phyloP scores from a whole-genome alignment of 352 stramenopile genomes.

The Pilasporangium apinafurcum region DNA sequence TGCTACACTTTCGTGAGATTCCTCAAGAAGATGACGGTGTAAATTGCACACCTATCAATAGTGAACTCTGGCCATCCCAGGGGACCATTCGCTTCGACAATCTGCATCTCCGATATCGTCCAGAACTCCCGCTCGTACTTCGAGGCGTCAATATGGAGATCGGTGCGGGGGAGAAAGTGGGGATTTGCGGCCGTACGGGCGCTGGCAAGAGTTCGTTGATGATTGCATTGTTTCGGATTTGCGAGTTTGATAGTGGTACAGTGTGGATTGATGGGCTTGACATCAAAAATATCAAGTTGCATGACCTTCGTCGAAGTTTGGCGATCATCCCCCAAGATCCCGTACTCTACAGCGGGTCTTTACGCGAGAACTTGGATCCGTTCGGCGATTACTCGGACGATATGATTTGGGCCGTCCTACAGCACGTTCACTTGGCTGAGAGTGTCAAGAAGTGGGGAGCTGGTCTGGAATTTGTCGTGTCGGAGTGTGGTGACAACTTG shows the following conservation, averaged over 20 bases:
- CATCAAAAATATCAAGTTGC: slow-evolving; percentile 20
- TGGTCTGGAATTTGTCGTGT: slow-evolving; percentile 17
- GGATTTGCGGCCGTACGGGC: slow-evolving; percentile 25
- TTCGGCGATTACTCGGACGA: slow-evolving; percentile 37
- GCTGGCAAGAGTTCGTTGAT: slow-evolving; percentile 21
- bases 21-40: slow-evolving; percentile 7
- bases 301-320: slow-evolving; percentile 14
- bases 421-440: slow-evolving; percentile 67
- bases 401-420: slow-evolving; percentile 66
- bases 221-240: slow-evolving; percentile 17
- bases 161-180: slow-evolving; percentile 16
- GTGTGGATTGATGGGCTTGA: slow-evolving; percentile 83
- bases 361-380: slow-evolving; percentile 21
- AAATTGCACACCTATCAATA: background rate
- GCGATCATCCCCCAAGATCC: slow-evolving; percentile 33
- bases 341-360: slow-evolving; percentile 11
- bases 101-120: slow-evolving; percentile 21
- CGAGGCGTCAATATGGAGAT: slow-evolving; percentile 19
- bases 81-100: slow-evolving; percentile 25
- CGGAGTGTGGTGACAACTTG: slow-evolving; percentile 42
- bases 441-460: slow-evolving; percentile 1
- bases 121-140: slow-evolving; percentile 13
- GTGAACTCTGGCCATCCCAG: background rate
- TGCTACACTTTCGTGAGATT: slow-evolving; percentile 25
- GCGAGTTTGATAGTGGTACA: slow-evolving; percentile 36